Evolutionary conservation across 495 filamentous ascomycete species (phyloP).

Genomic region (Penicillium chermesinum): DNA sequence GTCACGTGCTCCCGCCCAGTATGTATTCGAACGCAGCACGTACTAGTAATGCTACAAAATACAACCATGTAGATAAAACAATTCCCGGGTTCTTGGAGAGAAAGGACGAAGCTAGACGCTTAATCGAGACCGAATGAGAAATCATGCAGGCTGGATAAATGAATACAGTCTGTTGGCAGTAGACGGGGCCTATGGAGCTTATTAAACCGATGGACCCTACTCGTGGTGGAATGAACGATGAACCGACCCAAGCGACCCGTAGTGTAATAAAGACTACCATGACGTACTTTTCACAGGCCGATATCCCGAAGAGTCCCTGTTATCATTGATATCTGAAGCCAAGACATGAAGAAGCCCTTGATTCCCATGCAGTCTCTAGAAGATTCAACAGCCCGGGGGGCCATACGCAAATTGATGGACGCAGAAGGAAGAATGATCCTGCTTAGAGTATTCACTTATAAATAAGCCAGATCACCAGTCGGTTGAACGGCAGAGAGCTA

Average conservation of each 20-base stretch:
- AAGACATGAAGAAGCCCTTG: no score
- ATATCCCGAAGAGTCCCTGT: no score
- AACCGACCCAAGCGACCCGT: constrained; percentile 68
- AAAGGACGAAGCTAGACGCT: constrained; percentile 68
- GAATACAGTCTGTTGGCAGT: constrained; percentile 73
- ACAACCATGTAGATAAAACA: constrained; percentile 74
- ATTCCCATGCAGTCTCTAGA: no score
- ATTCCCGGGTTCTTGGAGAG: constrained; percentile 87
- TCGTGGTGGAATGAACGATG: no score
- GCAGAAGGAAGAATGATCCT: no score
- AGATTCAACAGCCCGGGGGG: no score
- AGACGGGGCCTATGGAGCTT: constrained; percentile 55
- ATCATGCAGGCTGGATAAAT: constrained; percentile 49
- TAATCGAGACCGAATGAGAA: constrained; percentile 59
- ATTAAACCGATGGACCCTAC: neutral
- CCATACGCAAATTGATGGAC: no score
- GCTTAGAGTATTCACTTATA: no score
- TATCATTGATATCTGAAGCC: no score
- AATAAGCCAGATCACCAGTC: no score
- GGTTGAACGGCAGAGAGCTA: no score
- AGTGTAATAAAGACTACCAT: constrained; percentile 82
- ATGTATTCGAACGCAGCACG: neutral
- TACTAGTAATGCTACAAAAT: no score
- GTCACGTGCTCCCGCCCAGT: neutral
- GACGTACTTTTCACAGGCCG: constrained; percentile 78